phyloP scores from a whole-genome alignment of 2,329 filamentous ascomycete genomes.

The Fusarium chuoi region DNA sequence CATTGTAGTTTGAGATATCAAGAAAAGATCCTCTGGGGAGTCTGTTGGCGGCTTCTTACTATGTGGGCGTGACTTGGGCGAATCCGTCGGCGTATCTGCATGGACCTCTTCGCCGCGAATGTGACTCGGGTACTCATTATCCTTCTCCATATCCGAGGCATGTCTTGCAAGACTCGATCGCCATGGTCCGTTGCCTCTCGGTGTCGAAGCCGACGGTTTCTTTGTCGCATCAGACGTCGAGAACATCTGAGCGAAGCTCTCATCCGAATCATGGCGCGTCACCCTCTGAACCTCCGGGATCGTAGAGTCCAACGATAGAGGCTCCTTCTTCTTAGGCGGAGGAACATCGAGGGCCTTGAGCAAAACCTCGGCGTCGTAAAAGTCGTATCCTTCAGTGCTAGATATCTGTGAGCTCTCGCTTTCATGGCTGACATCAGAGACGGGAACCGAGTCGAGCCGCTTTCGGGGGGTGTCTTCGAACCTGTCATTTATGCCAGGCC shows the following conservation, averaged over 20 bases:
- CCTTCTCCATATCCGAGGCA: conserved; percentile 41
- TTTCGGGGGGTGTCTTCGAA: conserved; percentile 52
- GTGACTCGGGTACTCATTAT: conserved; percentile 57
- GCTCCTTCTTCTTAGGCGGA: conserved; percentile 54
- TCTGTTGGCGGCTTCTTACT: conserved; percentile 33
- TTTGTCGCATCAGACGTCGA: conserved; percentile 63
- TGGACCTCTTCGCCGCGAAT: conserved; percentile 56
- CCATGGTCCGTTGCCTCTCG: conserved; percentile 32
- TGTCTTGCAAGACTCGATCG: conserved; percentile 45
- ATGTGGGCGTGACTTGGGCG: neutral
- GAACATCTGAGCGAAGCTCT: conserved; percentile 68
- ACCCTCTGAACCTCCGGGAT: conserved; percentile 42
- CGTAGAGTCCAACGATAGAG: conserved; percentile 46
- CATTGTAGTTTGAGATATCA: conserved; percentile 60
- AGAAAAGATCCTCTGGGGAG: conserved; percentile 53
- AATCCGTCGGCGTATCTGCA: conserved; percentile 20
- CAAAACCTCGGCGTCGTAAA: conserved; percentile 69
- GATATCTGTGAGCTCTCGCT: conserved; percentile 60
- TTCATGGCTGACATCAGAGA: conserved; percentile 63
- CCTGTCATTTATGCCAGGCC: conserved; percentile 56
- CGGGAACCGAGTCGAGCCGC: conserved; percentile 61
- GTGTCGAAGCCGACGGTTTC: conserved; percentile 21
- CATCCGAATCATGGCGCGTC: conserved; percentile 65
- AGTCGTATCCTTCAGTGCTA: conserved; percentile 71
- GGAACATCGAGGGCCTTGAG: conserved; percentile 64